Base-by-base conservation (phyloP, 192 early-diverging fungal genomes). In the Mortierella hygrophila region DNA sequence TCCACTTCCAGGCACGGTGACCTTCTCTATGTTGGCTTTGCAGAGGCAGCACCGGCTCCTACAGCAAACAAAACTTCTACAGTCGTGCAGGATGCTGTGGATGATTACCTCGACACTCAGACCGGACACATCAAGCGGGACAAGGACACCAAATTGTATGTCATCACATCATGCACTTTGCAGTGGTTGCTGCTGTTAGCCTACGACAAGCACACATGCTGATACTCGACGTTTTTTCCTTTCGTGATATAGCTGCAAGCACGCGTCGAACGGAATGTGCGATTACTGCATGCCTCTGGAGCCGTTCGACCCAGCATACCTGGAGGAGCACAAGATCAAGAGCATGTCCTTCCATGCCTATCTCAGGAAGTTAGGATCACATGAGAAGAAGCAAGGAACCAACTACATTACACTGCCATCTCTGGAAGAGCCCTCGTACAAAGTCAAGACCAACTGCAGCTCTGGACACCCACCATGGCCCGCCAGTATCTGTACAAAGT, bases 321-420 rank as follows among this genome's bases (percentile, higher is more conserved):
- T 99, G 60, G 96, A 95, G 44, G 90, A 96, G 80, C 94, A 99
- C 82, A 94, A 94, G 82, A 98, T 99, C 80, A 99, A 99, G 88
- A 98, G 98, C 86, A 95, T 99, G 95, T 97, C 97, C 23, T 99
- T 98, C 79, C 97, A 99, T 75, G 92, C 97, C 8, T 97, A 98
- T 84, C 85, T 99, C 44, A 93, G 95, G 42, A 92, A 97, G 79
- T 72, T 96, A 0, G 93, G 93, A 18, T 86, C 90, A 70, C 92
- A 94, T 80, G 94, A 96, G 79, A 96, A 93, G 82, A 93, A 84
- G 78, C 82, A 88, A 46, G 84, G 87, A 46, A 80, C 90, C 18
- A 90, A 79, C n/a, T 77, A 90, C 11, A 92, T 92, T 78, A 84
- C 95, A 18, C 87, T 94, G 38, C 95, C 96, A 49, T 97, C 98